Evolutionary conservation across 2,329 filamentous ascomycete genomes (phyloP).

Genomic region (Aspergillus fumigatus): DNA sequence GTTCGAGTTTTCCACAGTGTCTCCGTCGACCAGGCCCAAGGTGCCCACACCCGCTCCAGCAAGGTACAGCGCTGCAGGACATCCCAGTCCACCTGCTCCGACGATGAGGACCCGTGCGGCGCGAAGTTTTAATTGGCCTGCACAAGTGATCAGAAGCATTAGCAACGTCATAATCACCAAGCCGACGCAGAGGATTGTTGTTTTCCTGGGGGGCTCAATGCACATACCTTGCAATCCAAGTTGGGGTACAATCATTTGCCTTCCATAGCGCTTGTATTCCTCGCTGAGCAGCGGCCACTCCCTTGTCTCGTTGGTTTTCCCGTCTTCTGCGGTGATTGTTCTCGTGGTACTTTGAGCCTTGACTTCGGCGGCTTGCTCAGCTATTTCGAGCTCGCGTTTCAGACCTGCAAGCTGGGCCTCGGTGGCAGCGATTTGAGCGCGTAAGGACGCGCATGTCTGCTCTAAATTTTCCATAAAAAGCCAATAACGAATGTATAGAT

Average conservation of each 20-base stretch:
- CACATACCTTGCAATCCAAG: conserved; percentile 68
- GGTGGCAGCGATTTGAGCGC: conserved; percentile 33
- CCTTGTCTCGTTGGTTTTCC: not conserved
- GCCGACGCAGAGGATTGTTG: not conserved
- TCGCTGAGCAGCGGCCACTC: conserved; percentile 66
- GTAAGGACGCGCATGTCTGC: conserved; percentile 28
- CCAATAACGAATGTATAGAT: not conserved
- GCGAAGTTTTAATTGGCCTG: conserved; percentile 72
- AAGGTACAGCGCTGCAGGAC: conserved; percentile 87
- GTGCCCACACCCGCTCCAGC: conserved; percentile 82
- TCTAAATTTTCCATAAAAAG: conserved; percentile 19
- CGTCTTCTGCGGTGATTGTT: not conserved
- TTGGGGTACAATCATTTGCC: conserved; percentile 83
- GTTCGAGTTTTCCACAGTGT: conserved; percentile 83
- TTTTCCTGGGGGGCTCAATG: not conserved
- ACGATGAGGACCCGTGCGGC: conserved; percentile 70
- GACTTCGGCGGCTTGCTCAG: conserved; percentile 22
- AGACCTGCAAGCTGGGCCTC: conserved; percentile 33
- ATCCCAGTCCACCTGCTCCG: conserved; percentile 84
- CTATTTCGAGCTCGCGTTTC: conserved; percentile 32
- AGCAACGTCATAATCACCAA: not conserved
- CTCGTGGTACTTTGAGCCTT: conserved; percentile 5
- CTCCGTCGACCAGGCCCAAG: conserved; percentile 80
- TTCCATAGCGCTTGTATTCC: conserved; percentile 82
- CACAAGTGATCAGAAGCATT: conserved; percentile 1